These are phyloP conservation scores for Venturiaceae sp. DNA, from an alignment of 2,329 filamentous ascomycete genomes.

Conservation along the genomic window DNA sequence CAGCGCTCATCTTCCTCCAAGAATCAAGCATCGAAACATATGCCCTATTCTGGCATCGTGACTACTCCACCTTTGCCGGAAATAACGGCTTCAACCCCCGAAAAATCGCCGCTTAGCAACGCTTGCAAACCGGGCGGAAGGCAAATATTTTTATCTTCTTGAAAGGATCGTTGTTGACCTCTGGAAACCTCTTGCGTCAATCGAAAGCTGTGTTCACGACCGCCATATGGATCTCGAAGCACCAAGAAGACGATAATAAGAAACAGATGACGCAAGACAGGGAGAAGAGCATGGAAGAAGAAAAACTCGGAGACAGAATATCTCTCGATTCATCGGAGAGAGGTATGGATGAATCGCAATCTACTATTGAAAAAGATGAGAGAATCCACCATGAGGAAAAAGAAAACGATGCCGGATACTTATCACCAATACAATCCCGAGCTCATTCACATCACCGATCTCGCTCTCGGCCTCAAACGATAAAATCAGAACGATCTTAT, in stretches of 20 bases:
- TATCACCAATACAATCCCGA: background rate
- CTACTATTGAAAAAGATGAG: background rate
- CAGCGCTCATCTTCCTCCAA: background rate
- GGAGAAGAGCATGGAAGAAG: background rate
- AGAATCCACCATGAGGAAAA: background rate
- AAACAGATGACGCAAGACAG: background rate
- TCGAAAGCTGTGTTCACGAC: background rate
- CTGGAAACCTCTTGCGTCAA: background rate
- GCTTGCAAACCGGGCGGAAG: background rate
- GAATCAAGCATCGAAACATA: background rate
- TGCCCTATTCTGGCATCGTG: background rate
- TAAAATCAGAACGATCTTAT: conserved; percentile 15
- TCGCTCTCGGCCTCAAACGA: background rate
- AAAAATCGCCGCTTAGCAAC: background rate
- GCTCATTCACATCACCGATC: background rate
- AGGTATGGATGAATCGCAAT: background rate
- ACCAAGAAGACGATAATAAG: background rate
- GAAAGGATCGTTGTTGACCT: background rate
- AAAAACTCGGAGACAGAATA: background rate
- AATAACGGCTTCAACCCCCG: background rate
- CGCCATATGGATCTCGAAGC: background rate
- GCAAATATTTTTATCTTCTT: too few relatives aligned
- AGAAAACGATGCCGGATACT: background rate
- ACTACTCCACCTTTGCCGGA: background rate
- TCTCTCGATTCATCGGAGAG: background rate